These are phyloP conservation scores for Capsicum chinense DNA, from an alignment of 257 asterid species.

Conservation along the genomic window DNA sequence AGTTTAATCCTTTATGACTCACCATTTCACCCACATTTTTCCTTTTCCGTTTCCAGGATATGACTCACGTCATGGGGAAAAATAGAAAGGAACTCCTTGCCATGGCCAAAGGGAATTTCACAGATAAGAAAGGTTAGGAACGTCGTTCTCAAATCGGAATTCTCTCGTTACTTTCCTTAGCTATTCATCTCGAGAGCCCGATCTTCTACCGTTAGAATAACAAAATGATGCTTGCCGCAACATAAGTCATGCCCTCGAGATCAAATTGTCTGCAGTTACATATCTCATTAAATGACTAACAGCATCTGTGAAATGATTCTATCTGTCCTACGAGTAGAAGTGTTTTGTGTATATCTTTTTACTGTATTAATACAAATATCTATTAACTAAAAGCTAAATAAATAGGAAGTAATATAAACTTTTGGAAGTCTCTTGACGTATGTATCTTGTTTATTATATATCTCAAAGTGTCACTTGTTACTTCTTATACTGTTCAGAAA, in stretches of 20 bases:
- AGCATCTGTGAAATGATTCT: neutral
- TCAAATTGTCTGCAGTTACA: conserved; percentile 2
- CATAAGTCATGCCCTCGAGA: neutral
- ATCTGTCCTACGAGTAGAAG: neutral
- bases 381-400: neutral
- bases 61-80: conserved; percentile 80
- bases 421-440: neutral
- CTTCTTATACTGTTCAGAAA: neutral
- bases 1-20: neutral
- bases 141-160: neutral
- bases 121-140: conserved; percentile 72
- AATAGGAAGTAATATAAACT: neutral
- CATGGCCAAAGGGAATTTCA: conserved; percentile 70
- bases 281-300: neutral
- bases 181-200: neutral
- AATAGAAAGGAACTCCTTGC: conserved; percentile 79
- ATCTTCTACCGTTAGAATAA: conserved; percentile 1
- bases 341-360: neutral
- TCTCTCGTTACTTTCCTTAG: neutral
- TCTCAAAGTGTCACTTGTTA: neutral
- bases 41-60: conserved; percentile 56
- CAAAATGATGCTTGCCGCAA: neutral
- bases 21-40: neutral
- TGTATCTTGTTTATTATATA: neutral
- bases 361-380: neutral